These are phyloP conservation scores for Castanospermum australe DNA, from an alignment of 306 rosid species.

Conservation along the genomic window DNA sequence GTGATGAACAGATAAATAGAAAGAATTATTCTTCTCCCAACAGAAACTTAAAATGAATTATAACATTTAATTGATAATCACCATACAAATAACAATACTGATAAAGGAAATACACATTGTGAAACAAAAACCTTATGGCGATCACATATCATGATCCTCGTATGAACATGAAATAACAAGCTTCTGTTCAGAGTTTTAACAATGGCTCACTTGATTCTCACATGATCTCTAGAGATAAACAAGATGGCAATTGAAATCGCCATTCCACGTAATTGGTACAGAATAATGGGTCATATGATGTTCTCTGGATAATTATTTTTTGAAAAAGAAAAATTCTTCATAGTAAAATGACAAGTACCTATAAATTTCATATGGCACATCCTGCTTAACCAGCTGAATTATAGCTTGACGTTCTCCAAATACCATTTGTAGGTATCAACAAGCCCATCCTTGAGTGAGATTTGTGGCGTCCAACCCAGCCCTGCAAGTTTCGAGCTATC, in stretches of 20 bases:
- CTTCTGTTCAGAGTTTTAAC: conserved; percentile 6
- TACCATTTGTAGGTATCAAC: conserved; percentile 91
- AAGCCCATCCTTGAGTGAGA: conserved; percentile 92
- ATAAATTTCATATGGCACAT: conserved; percentile 23
- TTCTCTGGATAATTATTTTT: conserved; percentile 14
- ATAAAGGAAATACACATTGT: not conserved
- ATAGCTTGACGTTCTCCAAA: conserved; percentile 65
- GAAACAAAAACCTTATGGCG: not conserved
- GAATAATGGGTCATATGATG: conserved; percentile 21
- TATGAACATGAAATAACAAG: not conserved
- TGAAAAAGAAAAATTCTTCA: conserved; percentile 14
- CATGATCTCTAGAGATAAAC: not conserved
- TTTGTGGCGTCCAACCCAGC: conserved; percentile 81
- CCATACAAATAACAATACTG: not conserved
- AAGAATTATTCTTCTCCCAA: not conserved
- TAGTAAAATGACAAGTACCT: conserved; percentile 28
- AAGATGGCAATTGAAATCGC: conserved; percentile 17
- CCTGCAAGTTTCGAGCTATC: conserved; percentile 79
- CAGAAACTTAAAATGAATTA: not conserved
- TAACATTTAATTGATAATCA: not conserved
- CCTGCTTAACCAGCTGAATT: conserved; percentile 34
- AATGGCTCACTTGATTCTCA: conserved; percentile 10
- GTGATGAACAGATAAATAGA: not conserved
- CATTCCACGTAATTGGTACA: conserved; percentile 41
- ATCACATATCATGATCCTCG: not conserved